Evolutionary conservation across 2,329 filamentous ascomycete species (phyloP), one percentile per base, ranked within the genome.

Genomic region (Didymosphaeria variabile): DNA sequence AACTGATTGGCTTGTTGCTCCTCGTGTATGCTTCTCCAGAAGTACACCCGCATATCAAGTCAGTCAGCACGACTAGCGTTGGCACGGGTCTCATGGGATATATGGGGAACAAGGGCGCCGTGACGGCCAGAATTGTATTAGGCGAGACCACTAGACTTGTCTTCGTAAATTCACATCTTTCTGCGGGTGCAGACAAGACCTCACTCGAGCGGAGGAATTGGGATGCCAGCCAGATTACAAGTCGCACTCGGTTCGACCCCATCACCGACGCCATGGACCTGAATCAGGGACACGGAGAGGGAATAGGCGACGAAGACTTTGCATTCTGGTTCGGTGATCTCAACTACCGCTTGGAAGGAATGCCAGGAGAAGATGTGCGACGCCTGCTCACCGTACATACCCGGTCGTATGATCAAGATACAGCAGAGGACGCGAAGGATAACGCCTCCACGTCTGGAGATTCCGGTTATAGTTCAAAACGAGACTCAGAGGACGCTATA

Each of bases 301-400:
- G 83, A 38, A 90, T 99, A 65, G 94, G 92, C 0, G 91, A 96
- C 42, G 94, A 97, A 67, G 95, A 99, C 73, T 93, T 97, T 79
- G 88, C 90, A 0, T 97, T 99, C 72, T 98, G 94, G 93, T 92
- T 97, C 72, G 95, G 95, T 7, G 95, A 99, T 77, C 84, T 99
- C 45, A 99, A 99, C 76, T 99, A 97, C 74, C 88, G 95, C 34
- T 84, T 99, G 0, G 92, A 96, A 54, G 92, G 90, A 47, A 86
- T 98, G 52, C 92, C 94, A 0, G 94, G 93, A 0, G 91, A 95
- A 40, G 95, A 99, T 75, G 95, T 99, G 50, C 87, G 94, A 34
- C 87, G 91, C 51, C 81, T 98, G 7, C 83, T 99, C 40, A 91
- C 90, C 72, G 84, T 97, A 5, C 94, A 97, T 76, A 91, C 44